phyloP scores from a whole-genome alignment of 208 protist species.

The Trypanosoma scelopori region DNA sequence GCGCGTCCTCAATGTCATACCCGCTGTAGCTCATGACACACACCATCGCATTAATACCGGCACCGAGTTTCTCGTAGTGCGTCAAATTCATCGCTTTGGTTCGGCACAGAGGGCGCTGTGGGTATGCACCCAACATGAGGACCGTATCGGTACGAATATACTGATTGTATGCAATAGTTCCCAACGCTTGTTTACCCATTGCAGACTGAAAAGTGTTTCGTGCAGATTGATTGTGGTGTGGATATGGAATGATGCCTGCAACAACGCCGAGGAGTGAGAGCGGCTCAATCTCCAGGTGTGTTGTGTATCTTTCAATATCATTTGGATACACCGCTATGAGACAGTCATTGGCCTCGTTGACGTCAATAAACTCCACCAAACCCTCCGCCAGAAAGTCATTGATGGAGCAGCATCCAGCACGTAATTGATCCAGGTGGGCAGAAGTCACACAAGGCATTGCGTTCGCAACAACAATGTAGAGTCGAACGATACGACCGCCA shows the following conservation, averaged over 20 bases:
- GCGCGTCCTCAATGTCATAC: constrained; percentile 99
- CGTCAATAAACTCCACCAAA: constrained; percentile 99
- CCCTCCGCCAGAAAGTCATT: constrained; percentile 91
- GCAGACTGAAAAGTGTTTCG: constrained; percentile 99
- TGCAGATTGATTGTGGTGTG: constrained; percentile 99
- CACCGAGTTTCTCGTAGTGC: constrained; percentile 96
- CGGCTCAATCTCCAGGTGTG: constrained; percentile 93
- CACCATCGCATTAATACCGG: constrained; percentile 99
- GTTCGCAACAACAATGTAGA: constrained; percentile 73
- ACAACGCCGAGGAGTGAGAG: constrained; percentile 90
- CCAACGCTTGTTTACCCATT: constrained; percentile 99
- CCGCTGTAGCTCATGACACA: constrained; percentile 99
- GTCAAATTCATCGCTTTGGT: constrained; percentile 97
- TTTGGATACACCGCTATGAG: constrained; percentile 94
- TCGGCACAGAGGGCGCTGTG: constrained; percentile 97
- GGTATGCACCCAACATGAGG: constrained; percentile 98
- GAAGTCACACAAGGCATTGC: constrained; percentile 60
- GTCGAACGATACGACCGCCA: constrained; percentile 81
- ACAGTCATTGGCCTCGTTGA: constrained; percentile 99
- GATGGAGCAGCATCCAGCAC: constrained; percentile 64
- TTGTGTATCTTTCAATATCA: constrained; percentile 86
- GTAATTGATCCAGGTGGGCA: constrained; percentile 58
- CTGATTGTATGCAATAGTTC: constrained; percentile 95
- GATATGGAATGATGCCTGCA: constrained; percentile 98
- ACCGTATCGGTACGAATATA: constrained; percentile 98